Evolutionary conservation across 352 stramenopile genomes (phyloP).

Genomic region (Phytophthora citricola): DNA sequence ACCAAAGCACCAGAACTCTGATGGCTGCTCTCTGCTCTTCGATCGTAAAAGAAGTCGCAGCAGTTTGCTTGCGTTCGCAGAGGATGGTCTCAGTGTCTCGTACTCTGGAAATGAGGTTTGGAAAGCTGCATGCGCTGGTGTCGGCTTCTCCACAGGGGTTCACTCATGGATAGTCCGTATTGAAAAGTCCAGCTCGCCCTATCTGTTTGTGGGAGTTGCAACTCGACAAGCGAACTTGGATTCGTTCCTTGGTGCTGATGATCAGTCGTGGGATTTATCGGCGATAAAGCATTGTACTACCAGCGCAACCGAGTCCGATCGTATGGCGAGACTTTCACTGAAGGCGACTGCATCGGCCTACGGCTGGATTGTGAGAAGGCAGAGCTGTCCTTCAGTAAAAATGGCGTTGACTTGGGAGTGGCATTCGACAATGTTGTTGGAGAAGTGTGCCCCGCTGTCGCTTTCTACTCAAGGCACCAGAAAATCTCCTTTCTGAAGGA

Average conservation of each 20-base stretch:
- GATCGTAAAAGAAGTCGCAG: slow-evolving; percentile 77
- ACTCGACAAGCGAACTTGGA: slow-evolving; percentile 91
- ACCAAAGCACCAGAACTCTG: background rate
- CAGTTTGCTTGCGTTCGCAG: slow-evolving; percentile 61
- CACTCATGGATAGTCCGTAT: slow-evolving; percentile 91
- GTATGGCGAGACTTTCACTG: slow-evolving; percentile 88
- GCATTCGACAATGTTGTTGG: slow-evolving; percentile 93
- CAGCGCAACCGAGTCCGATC: slow-evolving; percentile 93
- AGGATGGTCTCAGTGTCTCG: slow-evolving; percentile 66
- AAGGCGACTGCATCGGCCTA: slow-evolving; percentile 89
- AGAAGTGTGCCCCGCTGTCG: slow-evolving; percentile 90
- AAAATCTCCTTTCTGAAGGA: slow-evolving; percentile 65
- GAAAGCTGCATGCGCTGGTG: slow-evolving; percentile 84
- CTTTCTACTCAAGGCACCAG: slow-evolving; percentile 93
- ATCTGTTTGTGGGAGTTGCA: slow-evolving; percentile 98
- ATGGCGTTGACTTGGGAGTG: slow-evolving; percentile 84
- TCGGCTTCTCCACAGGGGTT: slow-evolving; percentile 74
- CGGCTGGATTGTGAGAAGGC: slow-evolving; percentile 86
- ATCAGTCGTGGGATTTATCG: slow-evolving; percentile 98
- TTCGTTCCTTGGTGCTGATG: slow-evolving; percentile 97
- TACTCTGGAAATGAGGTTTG: slow-evolving; percentile 90
- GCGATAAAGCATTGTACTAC: slow-evolving; percentile 98
- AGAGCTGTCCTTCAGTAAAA: slow-evolving; percentile 90
- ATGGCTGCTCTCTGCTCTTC: slow-evolving; percentile 37
- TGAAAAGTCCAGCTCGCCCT: slow-evolving; percentile 95